Percentiles rank a stretch among this genome's conserved stretches.
phyloP scores from a whole-genome alignment of 2,329 filamentous ascomycete genomes.

The Fusarium sp. region DNA sequence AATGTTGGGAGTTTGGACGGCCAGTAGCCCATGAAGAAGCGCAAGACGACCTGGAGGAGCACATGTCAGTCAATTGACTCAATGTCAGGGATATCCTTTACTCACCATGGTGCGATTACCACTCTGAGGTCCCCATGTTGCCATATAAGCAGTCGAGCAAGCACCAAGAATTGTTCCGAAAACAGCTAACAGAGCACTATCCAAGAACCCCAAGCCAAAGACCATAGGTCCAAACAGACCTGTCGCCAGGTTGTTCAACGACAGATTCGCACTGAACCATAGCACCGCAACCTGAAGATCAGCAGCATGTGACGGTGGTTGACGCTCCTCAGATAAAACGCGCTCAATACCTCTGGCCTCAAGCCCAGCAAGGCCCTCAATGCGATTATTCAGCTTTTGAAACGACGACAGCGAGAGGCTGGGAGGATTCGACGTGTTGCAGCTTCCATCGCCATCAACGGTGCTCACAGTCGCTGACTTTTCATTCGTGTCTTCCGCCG shows the following conservation, averaged over 20 bases:
- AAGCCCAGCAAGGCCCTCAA: conserved; percentile 49
- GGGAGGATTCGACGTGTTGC: conserved; percentile 1
- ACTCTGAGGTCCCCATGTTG: conserved; percentile 78
- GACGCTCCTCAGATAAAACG: conserved; percentile 52
- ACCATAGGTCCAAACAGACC: conserved; percentile 76
- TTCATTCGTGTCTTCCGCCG: conserved; percentile 26
- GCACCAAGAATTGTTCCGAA: conserved; percentile 83
- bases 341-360: conserved; percentile 55
- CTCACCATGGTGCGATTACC: conserved; percentile 79
- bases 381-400: conserved; percentile 30
- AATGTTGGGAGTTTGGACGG: conserved; percentile 48
- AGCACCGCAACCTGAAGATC: conserved; percentile 55
- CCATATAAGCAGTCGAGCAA: conserved; percentile 79
- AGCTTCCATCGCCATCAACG: conserved; percentile 7
- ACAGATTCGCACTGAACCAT: conserved; percentile 59
- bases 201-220: conserved; percentile 77
- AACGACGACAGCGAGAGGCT: conserved; percentile 8
- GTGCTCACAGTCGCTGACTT: conserved; percentile 29
- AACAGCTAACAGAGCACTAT: conserved; percentile 76
- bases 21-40: conserved; percentile 80
- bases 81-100: background rate
- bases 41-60: conserved; percentile 65
- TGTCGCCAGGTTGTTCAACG: conserved; percentile 67
- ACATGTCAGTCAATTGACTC: conserved; percentile 4
- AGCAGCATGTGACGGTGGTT: conserved; percentile 46